Conservation (phyloP, 2,329 filamentous ascomycete species). For the Arthrobotrys sinensis region DNA sequence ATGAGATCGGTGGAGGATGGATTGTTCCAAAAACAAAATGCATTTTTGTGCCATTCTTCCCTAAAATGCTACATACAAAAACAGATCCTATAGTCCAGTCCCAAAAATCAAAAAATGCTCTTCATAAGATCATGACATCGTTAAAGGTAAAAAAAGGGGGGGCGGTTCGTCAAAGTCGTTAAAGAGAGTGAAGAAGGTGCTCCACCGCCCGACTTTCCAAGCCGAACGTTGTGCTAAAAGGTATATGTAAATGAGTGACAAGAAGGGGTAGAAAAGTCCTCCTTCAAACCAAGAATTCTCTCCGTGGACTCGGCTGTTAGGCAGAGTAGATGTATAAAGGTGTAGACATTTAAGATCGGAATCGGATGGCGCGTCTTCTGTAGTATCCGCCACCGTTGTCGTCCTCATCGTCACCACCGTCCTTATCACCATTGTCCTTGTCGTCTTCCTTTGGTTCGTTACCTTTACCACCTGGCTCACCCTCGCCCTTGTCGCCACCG, state of each 20-base stretch:
- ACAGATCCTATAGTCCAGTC: conserved; percentile 12
- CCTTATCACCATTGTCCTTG: not conserved
- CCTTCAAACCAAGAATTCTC: conserved; percentile 17
- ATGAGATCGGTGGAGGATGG: not conserved
- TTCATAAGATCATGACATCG: conserved; percentile 26
- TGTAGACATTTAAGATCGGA: conserved; percentile 4
- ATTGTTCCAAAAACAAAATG: not conserved
- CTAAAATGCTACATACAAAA: conserved; percentile 29
- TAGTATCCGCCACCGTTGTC: conserved; percentile 1
- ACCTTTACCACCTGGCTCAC: not conserved
- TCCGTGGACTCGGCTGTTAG: not conserved
- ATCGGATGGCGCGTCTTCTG: conserved; percentile 19
- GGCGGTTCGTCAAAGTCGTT: conserved; percentile 11
- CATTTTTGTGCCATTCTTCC: conserved; percentile 6
- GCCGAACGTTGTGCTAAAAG: not conserved
- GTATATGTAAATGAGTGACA: conserved; percentile 30
- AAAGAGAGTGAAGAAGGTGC: conserved; percentile 22
- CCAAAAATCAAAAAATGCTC: conserved; percentile 1
- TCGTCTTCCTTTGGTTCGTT: not conserved
- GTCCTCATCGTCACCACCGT: not conserved
- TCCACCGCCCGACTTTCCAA: not conserved
- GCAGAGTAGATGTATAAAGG: not conserved
- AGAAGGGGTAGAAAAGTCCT: not conserved
- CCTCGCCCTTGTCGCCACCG: not conserved
- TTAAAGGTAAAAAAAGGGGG: not conserved